Evolutionary conservation across 345 rosid species (phyloP), one percentile per base, ranked within the genome.

Genomic region (Camelina sativa): DNA sequence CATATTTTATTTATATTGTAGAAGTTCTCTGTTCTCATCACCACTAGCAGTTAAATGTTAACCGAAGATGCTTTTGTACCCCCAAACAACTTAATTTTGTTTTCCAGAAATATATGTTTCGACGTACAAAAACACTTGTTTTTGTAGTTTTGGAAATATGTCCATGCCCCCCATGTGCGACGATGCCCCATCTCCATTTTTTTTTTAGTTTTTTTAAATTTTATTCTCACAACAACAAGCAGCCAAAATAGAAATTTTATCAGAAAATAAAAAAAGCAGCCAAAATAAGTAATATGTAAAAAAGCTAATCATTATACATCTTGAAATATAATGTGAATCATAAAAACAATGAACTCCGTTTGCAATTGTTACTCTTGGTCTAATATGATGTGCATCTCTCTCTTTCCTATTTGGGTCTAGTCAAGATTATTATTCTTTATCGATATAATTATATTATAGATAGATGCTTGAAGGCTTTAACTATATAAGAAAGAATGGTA

Each of bases 151-250:
- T 76, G 60, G 75, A 64, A 77, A 71, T 70, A 67, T 71, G 67
- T 55, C 67, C 76, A 76, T 71, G 76, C 61, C 72, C 52, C 62
- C 80, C 80, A 77, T 77, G 80, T 77, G 80, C 76, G 55, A 51
- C 67, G 71, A 76, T 70, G 72, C 56, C 76, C 80, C 80, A 76
- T 64, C 62, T 63, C 59, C 62, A 34, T 8, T 40, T 40, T 44
- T 13, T 43, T 13, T 62, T 53, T 62, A 25, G 40, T 46, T 23
- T 68, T 62, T 53, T 40, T 34, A 69, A 63, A 67, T 34, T 28
- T 28, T 34, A 34, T 75, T 71, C 71, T 47, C 71, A 48, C 61
- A 55, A 70, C 81, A 66, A 66, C 35, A 78, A 77, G 69, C 68
- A 72, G 73, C 30, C 30, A 28, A 28, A 28, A 0, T 28, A 28